phyloP scores from a whole-genome alignment of 83 land plant species.

The Diphasiastrum complanatum region DNA sequence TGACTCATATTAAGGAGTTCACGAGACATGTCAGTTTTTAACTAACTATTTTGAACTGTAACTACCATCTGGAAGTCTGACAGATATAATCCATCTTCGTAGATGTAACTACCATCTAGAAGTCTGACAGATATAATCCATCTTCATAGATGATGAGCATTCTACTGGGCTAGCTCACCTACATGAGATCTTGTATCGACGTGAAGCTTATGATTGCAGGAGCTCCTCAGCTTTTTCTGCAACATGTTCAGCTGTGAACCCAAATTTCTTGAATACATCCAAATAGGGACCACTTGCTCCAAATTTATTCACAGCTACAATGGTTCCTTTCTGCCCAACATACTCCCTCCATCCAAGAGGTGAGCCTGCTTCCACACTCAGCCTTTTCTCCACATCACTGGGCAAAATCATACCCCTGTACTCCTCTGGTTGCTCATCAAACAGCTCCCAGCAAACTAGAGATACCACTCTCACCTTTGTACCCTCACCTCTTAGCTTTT shows the following conservation, averaged over 20 bases:
- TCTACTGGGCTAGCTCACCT: too few species aligned
- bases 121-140: too few species aligned
- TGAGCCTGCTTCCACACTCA: conserved; percentile 69
- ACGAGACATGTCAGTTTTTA: too few species aligned
- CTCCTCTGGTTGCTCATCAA: conserved; percentile 39
- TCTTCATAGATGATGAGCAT: too few species aligned
- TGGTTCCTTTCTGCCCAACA: conserved; percentile 46
- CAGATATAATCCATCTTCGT: too few species aligned
- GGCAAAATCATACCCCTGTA: conserved; percentile 53
- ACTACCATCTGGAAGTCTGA: too few species aligned
- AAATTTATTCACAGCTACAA: conserved; percentile 44
- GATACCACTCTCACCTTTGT: conserved; percentile 58
- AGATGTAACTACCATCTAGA: too few species aligned
- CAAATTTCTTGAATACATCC: conserved; percentile 54
- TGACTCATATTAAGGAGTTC: too few species aligned
- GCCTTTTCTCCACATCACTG: conserved; percentile 33
- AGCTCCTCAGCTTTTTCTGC: conserved; percentile 25
- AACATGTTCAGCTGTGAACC: conserved; percentile 55
- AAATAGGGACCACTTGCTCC: conserved; percentile 61
- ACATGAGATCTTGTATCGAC: too few species aligned
- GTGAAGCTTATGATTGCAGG: too few species aligned
- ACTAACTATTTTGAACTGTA: too few species aligned
- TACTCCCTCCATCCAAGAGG: conserved; percentile 65
- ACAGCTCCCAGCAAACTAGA: conserved; percentile 68
- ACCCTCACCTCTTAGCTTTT: conserved; percentile 42